Evolutionary conservation across 768 basidiomycete species (phyloP).

Genomic region (Glaciozyma martinii): DNA sequence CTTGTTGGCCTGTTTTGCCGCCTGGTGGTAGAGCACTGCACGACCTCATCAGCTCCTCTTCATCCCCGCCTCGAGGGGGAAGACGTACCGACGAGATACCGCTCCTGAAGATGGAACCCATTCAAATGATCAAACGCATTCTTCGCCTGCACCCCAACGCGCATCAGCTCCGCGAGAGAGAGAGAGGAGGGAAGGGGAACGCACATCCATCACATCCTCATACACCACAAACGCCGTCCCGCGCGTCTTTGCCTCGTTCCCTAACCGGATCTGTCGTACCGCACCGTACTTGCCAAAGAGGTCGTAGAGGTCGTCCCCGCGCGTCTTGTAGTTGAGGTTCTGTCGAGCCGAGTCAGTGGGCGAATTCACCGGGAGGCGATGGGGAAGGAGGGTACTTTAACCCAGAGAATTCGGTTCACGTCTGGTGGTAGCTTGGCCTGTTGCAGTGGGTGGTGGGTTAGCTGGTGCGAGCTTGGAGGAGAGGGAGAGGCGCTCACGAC

Average conservation of each 20-base stretch:
- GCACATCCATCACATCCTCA: slow-evolving; percentile 89
- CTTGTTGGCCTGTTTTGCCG: slow-evolving; percentile 87
- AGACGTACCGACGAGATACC: slow-evolving; percentile 72
- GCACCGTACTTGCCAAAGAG: slow-evolving; percentile 95
- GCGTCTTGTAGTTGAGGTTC: slow-evolving; percentile 70
- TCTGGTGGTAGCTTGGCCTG: too few relatives aligned
- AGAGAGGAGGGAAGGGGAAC: slow-evolving; percentile 36
- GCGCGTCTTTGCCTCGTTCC: slow-evolving; percentile 81
- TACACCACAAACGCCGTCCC: slow-evolving; percentile 96
- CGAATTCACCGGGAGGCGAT: too few relatives aligned
- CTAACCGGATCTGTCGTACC: slow-evolving; percentile 88
- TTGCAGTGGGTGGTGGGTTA: too few relatives aligned
- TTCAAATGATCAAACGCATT: slow-evolving; percentile 94
- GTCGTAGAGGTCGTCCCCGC: slow-evolving; percentile 86
- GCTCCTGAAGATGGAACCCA: slow-evolving; percentile 94
- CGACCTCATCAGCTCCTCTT: background rate
- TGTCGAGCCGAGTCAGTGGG: background rate
- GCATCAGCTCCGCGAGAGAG: background rate
- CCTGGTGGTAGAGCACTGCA: slow-evolving; percentile 87
- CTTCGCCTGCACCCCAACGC: slow-evolving; percentile 57
- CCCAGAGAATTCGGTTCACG: too few relatives aligned
- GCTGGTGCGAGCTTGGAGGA: too few relatives aligned
- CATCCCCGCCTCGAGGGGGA: background rate
- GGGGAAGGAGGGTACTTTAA: too few relatives aligned
- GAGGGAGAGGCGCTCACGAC: too few relatives aligned